Evolutionary conservation across 768 basidiomycete genomes (phyloP).

Genomic region (Phallus indusiatus): DNA sequence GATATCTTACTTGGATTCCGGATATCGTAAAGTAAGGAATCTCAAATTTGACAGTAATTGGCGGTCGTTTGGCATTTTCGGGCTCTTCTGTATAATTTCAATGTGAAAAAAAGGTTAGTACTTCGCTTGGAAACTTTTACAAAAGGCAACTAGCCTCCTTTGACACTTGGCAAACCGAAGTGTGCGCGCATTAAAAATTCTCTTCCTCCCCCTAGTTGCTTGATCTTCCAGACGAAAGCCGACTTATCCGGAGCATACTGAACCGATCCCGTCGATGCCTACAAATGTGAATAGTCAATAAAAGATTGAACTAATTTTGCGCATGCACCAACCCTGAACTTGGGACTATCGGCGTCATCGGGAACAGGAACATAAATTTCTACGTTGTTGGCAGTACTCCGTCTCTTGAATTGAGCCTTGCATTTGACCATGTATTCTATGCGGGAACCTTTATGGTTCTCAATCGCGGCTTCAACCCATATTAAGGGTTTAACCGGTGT

Average conservation of each 20-base stretch:
- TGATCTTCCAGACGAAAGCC: conserved; percentile 99
- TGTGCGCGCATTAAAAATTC: conserved; percentile 99
- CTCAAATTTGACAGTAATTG: conserved; percentile 96
- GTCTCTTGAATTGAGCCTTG: conserved; percentile 94
- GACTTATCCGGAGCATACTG: conserved; percentile 98
- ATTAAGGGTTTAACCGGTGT: conserved; percentile 95
- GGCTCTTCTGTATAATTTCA: conserved; percentile 34
- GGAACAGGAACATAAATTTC: conserved; percentile 99
- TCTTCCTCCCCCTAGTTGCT: conserved; percentile 89
- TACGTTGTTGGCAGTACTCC: conserved; percentile 96
- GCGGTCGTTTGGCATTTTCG: conserved; percentile 83
- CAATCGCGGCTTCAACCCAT: conserved; percentile 95
- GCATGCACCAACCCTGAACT: conserved; percentile 66
- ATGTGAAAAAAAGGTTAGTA: not conserved
- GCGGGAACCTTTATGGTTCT: conserved; percentile 86
- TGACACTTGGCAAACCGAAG: conserved; percentile 91
- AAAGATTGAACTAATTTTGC: conserved; percentile 4
- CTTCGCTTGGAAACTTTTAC: not conserved
- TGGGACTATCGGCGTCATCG: conserved; percentile 96
- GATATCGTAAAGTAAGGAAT: conserved; percentile 99
- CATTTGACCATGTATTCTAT: conserved; percentile 95
- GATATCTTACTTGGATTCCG: conserved; percentile 93
- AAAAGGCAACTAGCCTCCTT: conserved; percentile 52
- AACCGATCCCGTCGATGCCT: conserved; percentile 93
- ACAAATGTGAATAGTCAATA: conserved; percentile 3